Conservation (phyloP, 2,329 filamentous ascomycete genomes). For the Trichoderma arundinaceum region DNA sequence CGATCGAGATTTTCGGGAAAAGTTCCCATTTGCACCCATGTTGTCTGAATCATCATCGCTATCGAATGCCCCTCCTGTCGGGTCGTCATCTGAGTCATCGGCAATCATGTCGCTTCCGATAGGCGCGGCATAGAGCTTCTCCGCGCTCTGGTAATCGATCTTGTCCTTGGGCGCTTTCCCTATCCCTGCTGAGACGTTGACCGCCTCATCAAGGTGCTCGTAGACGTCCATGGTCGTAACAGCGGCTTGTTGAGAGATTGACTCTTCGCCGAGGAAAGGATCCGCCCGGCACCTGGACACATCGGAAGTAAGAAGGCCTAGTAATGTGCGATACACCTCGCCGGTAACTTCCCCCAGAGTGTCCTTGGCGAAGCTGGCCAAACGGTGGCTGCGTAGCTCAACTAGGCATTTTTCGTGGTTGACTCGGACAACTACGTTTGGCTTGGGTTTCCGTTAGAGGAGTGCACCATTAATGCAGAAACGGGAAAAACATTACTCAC, state of each 20-base stretch:
- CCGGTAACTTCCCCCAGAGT: constrained; percentile 75
- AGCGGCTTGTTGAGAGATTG: constrained; percentile 41
- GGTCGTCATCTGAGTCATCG: constrained; percentile 44
- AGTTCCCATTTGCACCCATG: constrained; percentile 41
- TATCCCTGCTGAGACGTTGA: constrained; percentile 63
- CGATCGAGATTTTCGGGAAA: constrained; percentile 36
- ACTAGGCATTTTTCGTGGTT: constrained; percentile 87
- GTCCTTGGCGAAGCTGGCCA: constrained; percentile 74
- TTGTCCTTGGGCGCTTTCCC: constrained; percentile 58
- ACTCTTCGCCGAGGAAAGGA: constrained; percentile 47
- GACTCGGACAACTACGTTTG: constrained; percentile 74
- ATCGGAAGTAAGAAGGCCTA: constrained; percentile 73
- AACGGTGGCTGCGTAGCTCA: constrained; percentile 77
- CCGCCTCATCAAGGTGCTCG: constrained; percentile 56
- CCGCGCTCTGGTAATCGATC: constrained; percentile 53
- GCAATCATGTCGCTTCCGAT: constrained; percentile 45
- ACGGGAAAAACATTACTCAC: constrained; percentile 43
- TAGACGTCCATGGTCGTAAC: constrained; percentile 64
- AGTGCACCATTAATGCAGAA: background rate
- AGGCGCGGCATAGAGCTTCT: constrained; percentile 53
- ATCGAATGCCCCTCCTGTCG: constrained; percentile 35
- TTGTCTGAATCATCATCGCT: constrained; percentile 43
- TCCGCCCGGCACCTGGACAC: constrained; percentile 70
- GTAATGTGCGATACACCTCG: constrained; percentile 75
- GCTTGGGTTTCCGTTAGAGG: constrained; percentile 54